Percentiles rank a stretch among this genome's conserved stretches.
phyloP scores from a whole-genome alignment of 1,139 yeast genomes.

The Eremothecium sinecaudum region DNA sequence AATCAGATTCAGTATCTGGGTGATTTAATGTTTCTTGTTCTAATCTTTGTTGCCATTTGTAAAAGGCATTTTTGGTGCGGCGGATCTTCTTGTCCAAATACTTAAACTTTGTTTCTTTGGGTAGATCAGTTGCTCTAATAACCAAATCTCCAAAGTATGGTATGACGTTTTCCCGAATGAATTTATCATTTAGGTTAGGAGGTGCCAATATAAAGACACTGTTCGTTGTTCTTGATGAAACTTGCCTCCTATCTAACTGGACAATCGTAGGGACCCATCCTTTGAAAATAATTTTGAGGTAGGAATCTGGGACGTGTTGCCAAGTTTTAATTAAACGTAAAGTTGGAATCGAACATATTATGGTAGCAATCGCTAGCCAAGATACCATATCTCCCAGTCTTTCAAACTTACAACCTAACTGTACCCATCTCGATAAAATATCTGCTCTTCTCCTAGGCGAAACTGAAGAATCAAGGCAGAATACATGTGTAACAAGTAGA shows the following conservation, averaged over 20 bases:
- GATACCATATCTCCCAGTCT: conserved; percentile 87
- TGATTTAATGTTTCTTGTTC: conserved; percentile 9
- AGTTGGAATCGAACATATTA: conserved; percentile 74
- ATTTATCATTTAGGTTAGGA: conserved; percentile 71
- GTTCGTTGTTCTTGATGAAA: conserved; percentile 43
- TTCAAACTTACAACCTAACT: conserved; percentile 69
- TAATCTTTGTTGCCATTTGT: conserved; percentile 55
- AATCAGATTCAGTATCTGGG: background rate
- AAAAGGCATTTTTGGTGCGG: conserved; percentile 63
- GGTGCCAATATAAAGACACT: conserved; percentile 49
- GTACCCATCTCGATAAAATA: conserved; percentile 74
- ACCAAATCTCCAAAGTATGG: conserved; percentile 85
- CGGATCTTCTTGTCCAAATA: conserved; percentile 60
- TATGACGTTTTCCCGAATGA: conserved; percentile 68
- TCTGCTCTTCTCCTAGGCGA: conserved; percentile 45
- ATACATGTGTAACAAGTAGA: conserved; percentile 60
- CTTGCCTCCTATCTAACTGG: conserved; percentile 71
- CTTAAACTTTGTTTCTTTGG: conserved; percentile 29
- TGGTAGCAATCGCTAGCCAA: conserved; percentile 86
- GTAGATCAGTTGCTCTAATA: conserved; percentile 26
- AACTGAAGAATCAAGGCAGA: conserved; percentile 30
- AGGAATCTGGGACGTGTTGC: conserved; percentile 58
- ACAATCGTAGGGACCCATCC: conserved; percentile 95
- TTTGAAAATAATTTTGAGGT: conserved; percentile 54
- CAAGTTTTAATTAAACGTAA: conserved; percentile 67